Conservation (phyloP, 2,329 filamentous ascomycete species). For the Hymenoscyphus scutula region DNA sequence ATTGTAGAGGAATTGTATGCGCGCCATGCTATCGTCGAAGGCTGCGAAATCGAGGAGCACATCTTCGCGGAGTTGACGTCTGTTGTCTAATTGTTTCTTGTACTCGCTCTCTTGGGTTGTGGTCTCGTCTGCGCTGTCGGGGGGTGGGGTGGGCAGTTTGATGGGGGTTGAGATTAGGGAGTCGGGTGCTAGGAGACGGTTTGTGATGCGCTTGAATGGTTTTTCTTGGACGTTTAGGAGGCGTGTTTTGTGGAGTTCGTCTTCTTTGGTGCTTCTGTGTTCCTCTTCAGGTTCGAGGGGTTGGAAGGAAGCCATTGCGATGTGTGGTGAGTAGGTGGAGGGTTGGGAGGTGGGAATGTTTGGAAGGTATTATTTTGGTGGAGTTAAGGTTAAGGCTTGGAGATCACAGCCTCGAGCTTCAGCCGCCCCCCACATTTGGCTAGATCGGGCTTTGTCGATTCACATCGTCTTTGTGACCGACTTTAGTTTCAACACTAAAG, state of each 20-base stretch:
- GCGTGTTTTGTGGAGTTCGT: slow-evolving; percentile 82
- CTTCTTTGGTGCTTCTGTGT: slow-evolving; percentile 34
- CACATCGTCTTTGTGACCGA: background rate
- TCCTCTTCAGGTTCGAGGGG: slow-evolving; percentile 74
- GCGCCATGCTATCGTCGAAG: slow-evolving; percentile 81
- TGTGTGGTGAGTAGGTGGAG: background rate
- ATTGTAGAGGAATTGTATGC: slow-evolving; percentile 80
- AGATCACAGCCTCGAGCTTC: background rate
- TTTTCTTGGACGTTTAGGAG: slow-evolving; percentile 90
- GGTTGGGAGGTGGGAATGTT: background rate
- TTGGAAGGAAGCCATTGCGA: slow-evolving; percentile 55
- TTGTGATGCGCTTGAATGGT: slow-evolving; percentile 84
- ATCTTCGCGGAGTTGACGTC: slow-evolving; percentile 75
- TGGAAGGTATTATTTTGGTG: background rate
- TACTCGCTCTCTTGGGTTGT: slow-evolving; percentile 45
- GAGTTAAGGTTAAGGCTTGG: background rate
- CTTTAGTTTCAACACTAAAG: background rate
- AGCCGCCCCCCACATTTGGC: background rate
- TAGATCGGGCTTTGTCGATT: background rate
- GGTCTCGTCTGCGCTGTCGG: slow-evolving; percentile 49
- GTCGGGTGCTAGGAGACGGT: slow-evolving; percentile 69
- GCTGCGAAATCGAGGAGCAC: slow-evolving; percentile 84
- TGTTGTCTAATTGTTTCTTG: slow-evolving; percentile 52
- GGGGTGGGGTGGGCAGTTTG: slow-evolving; percentile 63
- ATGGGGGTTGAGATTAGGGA: slow-evolving; percentile 58